Evolutionary conservation across 352 stramenopile species (phyloP).

Genomic region (Phytopythium kandeliae): DNA sequence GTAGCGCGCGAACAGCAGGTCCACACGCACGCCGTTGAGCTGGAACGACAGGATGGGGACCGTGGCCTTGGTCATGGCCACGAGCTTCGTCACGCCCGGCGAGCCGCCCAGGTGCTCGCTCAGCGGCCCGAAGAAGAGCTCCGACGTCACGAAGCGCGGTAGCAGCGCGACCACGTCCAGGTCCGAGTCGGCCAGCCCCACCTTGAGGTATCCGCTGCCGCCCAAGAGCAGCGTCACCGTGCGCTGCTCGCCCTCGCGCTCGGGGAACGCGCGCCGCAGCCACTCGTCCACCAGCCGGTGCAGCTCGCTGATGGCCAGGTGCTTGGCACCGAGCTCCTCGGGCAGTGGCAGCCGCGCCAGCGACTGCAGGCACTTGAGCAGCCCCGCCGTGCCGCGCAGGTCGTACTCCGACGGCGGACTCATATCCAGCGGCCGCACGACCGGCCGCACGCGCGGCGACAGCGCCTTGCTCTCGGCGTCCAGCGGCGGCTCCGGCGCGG

Average conservation of each 20-base stretch:
- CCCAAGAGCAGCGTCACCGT: conserved; percentile 66
- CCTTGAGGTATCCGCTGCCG: conserved; percentile 80
- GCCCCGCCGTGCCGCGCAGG: conserved; percentile 66
- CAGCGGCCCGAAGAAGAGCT: conserved; percentile 67
- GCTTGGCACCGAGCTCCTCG: conserved; percentile 62
- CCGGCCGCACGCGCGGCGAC: conserved; percentile 32
- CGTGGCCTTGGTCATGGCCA: conserved; percentile 65
- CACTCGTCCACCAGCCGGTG: conserved; percentile 67
- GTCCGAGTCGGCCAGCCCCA: conserved; percentile 67
- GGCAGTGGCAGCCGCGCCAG: conserved; percentile 48
- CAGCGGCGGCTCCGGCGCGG: background rate
- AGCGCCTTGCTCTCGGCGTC: background rate
- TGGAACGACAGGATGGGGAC: conserved; percentile 75
- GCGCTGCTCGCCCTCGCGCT: conserved; percentile 12
- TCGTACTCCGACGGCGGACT: conserved; percentile 67
- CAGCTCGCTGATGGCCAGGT: conserved; percentile 74
- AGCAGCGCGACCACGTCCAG: conserved; percentile 76
- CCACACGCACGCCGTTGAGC: conserved; percentile 57
- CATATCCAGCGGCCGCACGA: conserved; percentile 54
- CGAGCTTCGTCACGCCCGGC: conserved; percentile 47
- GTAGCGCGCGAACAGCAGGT: conserved; percentile 75
- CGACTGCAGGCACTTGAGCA: conserved; percentile 78
- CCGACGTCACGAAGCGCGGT: conserved; percentile 48
- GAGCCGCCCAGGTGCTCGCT: conserved; percentile 37
- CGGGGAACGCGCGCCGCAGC: conserved; percentile 44